phyloP scores from a whole-genome alignment of 768 basidiomycete species.

The Tricholoma terreum region DNA sequence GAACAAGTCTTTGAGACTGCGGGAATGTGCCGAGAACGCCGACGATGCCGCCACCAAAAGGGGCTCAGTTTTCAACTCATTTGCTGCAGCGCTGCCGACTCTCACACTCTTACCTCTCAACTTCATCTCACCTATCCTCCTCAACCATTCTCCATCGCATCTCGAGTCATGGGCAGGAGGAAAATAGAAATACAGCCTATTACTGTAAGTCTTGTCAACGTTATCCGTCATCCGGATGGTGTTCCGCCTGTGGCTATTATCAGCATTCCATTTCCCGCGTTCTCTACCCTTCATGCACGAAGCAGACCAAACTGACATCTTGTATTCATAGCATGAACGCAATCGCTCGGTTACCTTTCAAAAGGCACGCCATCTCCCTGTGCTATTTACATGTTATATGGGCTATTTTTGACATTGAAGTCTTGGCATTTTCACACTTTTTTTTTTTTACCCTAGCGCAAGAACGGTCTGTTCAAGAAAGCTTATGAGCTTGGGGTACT shows the following conservation, averaged over 20 bases:
- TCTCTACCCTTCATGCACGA: background rate
- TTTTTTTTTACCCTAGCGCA: slow-evolving; percentile 54
- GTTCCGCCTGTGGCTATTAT: background rate
- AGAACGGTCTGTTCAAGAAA: slow-evolving; percentile 90
- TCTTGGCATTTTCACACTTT: slow-evolving; percentile 34
- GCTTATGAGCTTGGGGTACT: slow-evolving; percentile 88
- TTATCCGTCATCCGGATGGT: slow-evolving; percentile 2
- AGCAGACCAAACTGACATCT: slow-evolving; percentile 10
- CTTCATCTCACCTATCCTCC: background rate
- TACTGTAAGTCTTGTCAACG: slow-evolving; percentile 44
- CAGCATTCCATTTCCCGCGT: slow-evolving; percentile 16
- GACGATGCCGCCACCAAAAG: background rate
- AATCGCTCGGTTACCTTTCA: slow-evolving; percentile 90
- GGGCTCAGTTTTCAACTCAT: background rate
- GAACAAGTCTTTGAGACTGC: too few species aligned
- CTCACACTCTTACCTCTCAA: background rate
- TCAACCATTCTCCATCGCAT: background rate
- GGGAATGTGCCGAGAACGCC: background rate
- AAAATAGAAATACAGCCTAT: slow-evolving; percentile 85
- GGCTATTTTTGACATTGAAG: slow-evolving; percentile 57
- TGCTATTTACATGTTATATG: slow-evolving; percentile 27
- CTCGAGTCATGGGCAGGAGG: slow-evolving; percentile 53
- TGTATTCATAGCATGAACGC: slow-evolving; percentile 75
- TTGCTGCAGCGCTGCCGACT: background rate
- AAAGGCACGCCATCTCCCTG: slow-evolving; percentile 52